Conservation (phyloP, 257 asterid species). For the Solanum tacnaense region DNA sequence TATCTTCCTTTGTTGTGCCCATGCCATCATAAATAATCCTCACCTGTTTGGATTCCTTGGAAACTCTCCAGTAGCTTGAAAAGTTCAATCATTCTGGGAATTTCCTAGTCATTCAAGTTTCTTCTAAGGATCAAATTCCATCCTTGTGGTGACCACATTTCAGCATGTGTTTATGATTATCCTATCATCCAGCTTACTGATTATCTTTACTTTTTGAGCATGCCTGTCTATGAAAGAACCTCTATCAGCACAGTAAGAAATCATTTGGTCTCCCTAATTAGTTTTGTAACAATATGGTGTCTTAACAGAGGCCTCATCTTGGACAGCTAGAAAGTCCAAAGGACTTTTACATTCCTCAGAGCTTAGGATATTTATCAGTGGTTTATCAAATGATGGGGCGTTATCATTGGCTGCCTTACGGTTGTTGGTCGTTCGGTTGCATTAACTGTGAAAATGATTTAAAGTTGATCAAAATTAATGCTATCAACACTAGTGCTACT, state of each 20-base stretch:
- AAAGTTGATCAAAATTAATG: neutral
- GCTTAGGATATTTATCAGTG: neutral
- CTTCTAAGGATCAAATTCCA: too few species aligned
- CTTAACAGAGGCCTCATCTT: neutral
- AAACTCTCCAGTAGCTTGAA: too few species aligned
- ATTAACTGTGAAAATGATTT: neutral
- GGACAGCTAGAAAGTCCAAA: neutral
- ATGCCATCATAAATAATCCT: too few species aligned
- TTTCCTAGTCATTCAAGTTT: too few species aligned
- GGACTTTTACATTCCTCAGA: neutral
- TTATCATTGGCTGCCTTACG: neutral
- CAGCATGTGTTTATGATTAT: neutral
- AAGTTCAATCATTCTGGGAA: too few species aligned
- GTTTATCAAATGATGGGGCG: neutral
- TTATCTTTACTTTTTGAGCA: neutral
- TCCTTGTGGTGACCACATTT: too few species aligned
- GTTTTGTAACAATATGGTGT: neutral
- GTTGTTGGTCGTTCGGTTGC: neutral
- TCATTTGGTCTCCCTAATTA: neutral
- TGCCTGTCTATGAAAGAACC: neutral
- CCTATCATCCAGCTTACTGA: neutral
- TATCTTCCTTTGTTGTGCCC: too few species aligned
- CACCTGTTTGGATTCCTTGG: too few species aligned
- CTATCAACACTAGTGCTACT: neutral
- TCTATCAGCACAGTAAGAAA: neutral